phyloP scores from a whole-genome alignment of 371 early-diverging fungal species.

The Chytridium lagenaria region DNA sequence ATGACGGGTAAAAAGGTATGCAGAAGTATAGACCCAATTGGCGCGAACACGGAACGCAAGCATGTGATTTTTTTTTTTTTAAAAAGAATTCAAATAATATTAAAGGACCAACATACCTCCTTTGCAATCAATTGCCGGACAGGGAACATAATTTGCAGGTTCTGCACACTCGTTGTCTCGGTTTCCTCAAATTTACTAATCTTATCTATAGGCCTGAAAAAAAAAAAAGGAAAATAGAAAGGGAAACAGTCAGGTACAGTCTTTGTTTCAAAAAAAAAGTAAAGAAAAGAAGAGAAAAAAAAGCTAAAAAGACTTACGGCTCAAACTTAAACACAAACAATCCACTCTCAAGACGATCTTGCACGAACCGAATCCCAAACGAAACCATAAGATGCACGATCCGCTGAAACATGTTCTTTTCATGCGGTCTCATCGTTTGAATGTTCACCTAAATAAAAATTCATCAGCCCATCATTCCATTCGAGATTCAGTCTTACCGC shows the following conservation, averaged over 20 bases:
- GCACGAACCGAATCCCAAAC: slow-evolving; percentile 75
- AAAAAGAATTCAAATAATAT: too few species aligned
- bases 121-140: slow-evolving; percentile 79
- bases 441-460: slow-evolving; percentile 59
- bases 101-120: slow-evolving; percentile 59
- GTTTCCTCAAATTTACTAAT: slow-evolving; percentile 7
- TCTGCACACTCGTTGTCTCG: slow-evolving; percentile 16
- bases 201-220: slow-evolving; percentile 41
- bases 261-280: background rate
- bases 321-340: slow-evolving; percentile 73
- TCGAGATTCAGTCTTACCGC: slow-evolving; percentile 57
- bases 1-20: too few species aligned
- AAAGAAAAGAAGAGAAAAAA: background rate
- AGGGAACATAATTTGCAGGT: slow-evolving; percentile 72
- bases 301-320: slow-evolving; percentile 70
- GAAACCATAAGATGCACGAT: slow-evolving; percentile 76
- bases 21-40: too few species aligned
- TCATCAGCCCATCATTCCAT: too few species aligned
- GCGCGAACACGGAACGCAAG: too few species aligned
- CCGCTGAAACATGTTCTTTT: slow-evolving; percentile 63
- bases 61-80: too few species aligned
- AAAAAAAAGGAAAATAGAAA: too few species aligned
- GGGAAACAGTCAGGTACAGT: too few species aligned
- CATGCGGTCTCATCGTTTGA: slow-evolving; percentile 76
- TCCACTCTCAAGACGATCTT: slow-evolving; percentile 72